Evolutionary conservation across 106 monocot species (phyloP), one percentile per base, ranked within the genome.

Genomic region (Cymbidium sinense): DNA sequence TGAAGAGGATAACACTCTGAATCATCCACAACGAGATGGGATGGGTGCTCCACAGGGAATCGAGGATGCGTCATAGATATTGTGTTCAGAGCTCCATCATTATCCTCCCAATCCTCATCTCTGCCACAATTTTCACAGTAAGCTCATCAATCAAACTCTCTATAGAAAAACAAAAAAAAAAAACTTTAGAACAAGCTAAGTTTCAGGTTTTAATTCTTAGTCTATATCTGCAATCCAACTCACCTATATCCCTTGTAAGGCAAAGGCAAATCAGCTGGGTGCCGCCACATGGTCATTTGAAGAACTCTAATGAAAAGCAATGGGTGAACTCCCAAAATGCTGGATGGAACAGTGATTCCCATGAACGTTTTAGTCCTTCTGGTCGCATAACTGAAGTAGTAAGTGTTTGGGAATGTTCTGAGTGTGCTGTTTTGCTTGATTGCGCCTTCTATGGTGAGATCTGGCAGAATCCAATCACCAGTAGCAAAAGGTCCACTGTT

Each of bases 211-310:
- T 10, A 55, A 50, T 10, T 30, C 28, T 65, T 1, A 65, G 30
- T 65, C 64, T 2, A 30, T 12, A 8, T 8, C 28, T 47, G 47
- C 47, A 13, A 47, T 13, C 15, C 47, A 47, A 80, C 93, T 34
- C 25, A 94, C 98, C 90, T 92, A 84, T 92, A 98, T 19, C 98
- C 98, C 78, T 98, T 98, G 54, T 92, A 98, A 7, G 94, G 98
- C 36, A 79, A 86, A 34, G 87, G 75, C 67, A 83, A 67, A 54
- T 84, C 85, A 0, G 85, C 0, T 8, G 98, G 94, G 70, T 83
- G 79, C 0, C 86, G 81, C 90, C 94, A 94, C 44, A 64, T 88
- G 79, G 85, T 86, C 94, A 98, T 98, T 73, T 98, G 98, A 39
- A 98, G 76, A 12, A 92, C 88, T 75, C 98, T 87, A 25, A 98